Evolutionary conservation across 2,329 filamentous ascomycete genomes (phyloP), one percentile per base, ranked within the genome.

Genomic region (Pyrenophora seminiperda): DNA sequence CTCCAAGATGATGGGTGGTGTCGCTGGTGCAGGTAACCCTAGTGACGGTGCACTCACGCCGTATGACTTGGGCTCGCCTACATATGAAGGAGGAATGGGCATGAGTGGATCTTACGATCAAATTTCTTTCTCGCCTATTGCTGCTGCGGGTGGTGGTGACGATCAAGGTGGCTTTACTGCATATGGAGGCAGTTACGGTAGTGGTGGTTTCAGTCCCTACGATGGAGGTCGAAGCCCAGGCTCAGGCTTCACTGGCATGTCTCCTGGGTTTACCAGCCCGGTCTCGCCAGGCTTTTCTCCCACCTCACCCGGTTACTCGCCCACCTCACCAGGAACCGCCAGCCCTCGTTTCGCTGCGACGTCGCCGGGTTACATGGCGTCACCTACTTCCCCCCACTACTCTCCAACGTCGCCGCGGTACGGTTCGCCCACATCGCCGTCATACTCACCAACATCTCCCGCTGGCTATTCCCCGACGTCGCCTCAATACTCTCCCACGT

Each of bases 21-120:
- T 88, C 65, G 86, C 87, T 11, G 81, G 87, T 61, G 92, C 91
- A 77, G 88, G 86, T 50, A 82, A 83, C 49, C 85, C 87, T 53
- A 78, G 80, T 38, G 89, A 89, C 53, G 94, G 94, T 61, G 90
- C 91, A 46, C 90, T 91, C 33, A 99, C 94, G 7, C 95, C 95
- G 1, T 99, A 99, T 75, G 94, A 97, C 70, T 79, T 81, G 56
- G 83, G 81, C 29, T 86, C 84, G 11, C 85, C 85, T 7, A 80
- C 84, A 67, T 79, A 83, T 56, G 84, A 87, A 61, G 81, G 76
- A 43, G 78, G 79, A 22, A 83, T 80, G 63, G 77, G 86, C 18
- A 88, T 89, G 34, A 77, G 80, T 22, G 24, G 24, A 3, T 81
- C 84, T 54, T 68, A 82, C 47, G 81, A 83, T 54, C 81, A 83